phyloP scores from a whole-genome alignment of 352 stramenopile species.

The Phytophthora cactorum region DNA sequence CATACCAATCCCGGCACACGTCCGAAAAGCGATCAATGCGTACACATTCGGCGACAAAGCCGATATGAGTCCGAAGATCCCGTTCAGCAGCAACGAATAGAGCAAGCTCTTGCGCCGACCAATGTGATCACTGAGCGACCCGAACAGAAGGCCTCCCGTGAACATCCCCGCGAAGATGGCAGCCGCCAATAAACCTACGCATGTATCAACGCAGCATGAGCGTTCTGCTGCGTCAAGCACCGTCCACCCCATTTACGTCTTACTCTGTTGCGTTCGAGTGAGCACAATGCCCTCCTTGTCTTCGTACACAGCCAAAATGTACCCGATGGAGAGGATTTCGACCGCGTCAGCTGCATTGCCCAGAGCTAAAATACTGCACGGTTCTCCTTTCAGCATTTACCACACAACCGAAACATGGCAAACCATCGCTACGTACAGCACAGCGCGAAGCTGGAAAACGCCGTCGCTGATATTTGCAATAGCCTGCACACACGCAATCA shows the following conservation, averaged over 20 bases:
- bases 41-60: conserved; percentile 69
- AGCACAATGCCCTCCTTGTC: conserved; percentile 71
- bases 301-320: conserved; percentile 88
- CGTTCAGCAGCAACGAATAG: conserved; percentile 84
- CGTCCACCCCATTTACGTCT: conserved; percentile 7
- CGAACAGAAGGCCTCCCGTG: conserved; percentile 81
- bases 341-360: conserved; percentile 91
- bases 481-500: conserved; percentile 34
- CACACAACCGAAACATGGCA: background rate
- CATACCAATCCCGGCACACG: conserved; percentile 66
- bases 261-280: conserved; percentile 59
- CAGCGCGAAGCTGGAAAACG: conserved; percentile 72
- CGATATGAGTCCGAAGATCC: conserved; percentile 76
- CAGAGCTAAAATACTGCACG: conserved; percentile 69
- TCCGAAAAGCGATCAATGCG: conserved; percentile 68
- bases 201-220: background rate
- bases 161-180: conserved; percentile 93
- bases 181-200: conserved; percentile 74
- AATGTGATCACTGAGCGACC: conserved; percentile 76
- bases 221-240: background rate
- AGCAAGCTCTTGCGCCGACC: conserved; percentile 77
- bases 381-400: background rate
- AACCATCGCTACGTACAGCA: conserved; percentile 47
- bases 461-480: conserved; percentile 64
- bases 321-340: conserved; percentile 92